Base-by-base conservation (phyloP, 495 filamentous ascomycete species). In the Clavariopsis aquatica region DNA sequence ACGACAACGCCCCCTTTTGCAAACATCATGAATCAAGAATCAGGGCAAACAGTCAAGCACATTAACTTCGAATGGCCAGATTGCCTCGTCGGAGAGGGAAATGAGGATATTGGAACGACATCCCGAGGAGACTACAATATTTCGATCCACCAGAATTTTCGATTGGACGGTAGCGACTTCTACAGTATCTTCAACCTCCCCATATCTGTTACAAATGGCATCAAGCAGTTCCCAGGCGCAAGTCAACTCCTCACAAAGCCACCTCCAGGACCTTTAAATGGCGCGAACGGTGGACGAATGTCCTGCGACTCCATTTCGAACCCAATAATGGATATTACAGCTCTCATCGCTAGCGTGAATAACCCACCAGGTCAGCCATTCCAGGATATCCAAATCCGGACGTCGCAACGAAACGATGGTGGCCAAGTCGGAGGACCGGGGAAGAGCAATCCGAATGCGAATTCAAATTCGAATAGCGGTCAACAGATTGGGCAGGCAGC, bases 171-270 rank as follows among this genome's bases (percentile, higher is more conserved):
- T 7, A 78, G 76, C 0, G 80, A 87, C 47, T 80, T 82, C 61
- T 89, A 88, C 73, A 87, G 85, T n/a, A 81, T 89, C 53, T 89
- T 87, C 61, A 82, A 89, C 52, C 75, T 87, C 20, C 85, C 86
- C 22, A 85, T 89, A 66, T 79, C 79, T 2, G 82, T 89, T 52
- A 86, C 84, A n/a, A 89, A 89, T 66, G 76, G 77, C 49, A 88
- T 89, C 62, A 5, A 29, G 23, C 54, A 67, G 34, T 68, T 68
- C 34, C 69, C 69, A 24, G 46, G 69, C 0, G 47, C 60, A n/a
- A 52, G 36, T n/a, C 65, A 67, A 28, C 55, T 69, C 2, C 46
- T 63, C 24, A 63, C 59, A 6, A 66, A 66, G 22, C 69, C 69
- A 9, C 57, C 61, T 13, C 69, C 69, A 9, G 69, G 69, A 4